Percentiles rank a stretch among this genome's conserved stretches.
phyloP scores from a whole-genome alignment of 441 rosid species.

The Mallotus repandus region DNA sequence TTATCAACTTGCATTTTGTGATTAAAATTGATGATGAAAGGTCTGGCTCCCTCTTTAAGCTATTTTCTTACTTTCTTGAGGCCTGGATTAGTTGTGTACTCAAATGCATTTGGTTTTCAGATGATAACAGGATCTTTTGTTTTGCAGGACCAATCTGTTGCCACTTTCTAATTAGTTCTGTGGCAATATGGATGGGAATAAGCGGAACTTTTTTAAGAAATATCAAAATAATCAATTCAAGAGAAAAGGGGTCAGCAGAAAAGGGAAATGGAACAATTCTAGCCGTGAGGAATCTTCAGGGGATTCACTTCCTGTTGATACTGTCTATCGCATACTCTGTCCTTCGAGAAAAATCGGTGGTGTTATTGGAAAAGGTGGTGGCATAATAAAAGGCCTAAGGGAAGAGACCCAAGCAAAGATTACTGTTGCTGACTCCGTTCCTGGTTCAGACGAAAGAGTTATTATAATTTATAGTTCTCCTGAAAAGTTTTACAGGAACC shows the following conservation, averaged over 20 bases:
- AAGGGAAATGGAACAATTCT: constrained; percentile 38
- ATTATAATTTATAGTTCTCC: constrained; percentile 51
- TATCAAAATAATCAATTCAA: constrained; percentile 38
- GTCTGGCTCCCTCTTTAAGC: not conserved
- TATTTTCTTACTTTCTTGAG: not conserved
- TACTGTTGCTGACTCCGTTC: constrained; percentile 52
- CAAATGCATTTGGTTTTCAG: constrained; percentile 12
- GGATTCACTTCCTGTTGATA: constrained; percentile 41
- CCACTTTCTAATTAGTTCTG: constrained; percentile 7
- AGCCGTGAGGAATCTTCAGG: constrained; percentile 34
- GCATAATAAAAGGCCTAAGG: constrained; percentile 48
- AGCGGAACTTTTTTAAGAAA: constrained; percentile 39
- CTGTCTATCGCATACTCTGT: constrained; percentile 56
- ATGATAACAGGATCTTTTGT: not conserved
- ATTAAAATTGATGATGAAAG: not conserved
- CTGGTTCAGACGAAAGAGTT: constrained; percentile 66
- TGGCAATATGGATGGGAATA: constrained; percentile 40
- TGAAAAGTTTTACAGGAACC: constrained; percentile 25
- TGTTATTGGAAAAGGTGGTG: constrained; percentile 63
- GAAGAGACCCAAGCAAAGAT: constrained; percentile 57
- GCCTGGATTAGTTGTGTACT: not conserved
- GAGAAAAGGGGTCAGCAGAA: constrained; percentile 43
- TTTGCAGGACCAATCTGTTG: not conserved
- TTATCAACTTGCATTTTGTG: constrained; percentile 8
- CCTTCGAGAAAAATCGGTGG: constrained; percentile 62